Conservation (phyloP, 208 protist species). For the Leishmania mexicana region DNA sequence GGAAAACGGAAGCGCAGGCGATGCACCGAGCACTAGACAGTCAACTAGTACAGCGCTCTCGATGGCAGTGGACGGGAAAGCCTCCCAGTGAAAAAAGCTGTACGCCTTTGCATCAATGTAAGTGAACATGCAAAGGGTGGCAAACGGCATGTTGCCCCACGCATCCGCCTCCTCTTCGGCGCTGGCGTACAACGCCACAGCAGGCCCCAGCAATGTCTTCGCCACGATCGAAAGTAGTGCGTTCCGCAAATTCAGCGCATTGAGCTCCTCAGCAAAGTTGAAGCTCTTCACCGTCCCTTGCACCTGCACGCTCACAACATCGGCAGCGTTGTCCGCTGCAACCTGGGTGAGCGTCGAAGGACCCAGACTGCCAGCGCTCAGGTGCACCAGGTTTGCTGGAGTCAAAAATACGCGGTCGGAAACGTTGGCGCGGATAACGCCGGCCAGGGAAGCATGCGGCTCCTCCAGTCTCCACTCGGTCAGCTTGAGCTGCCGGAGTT, state of each 20-base stretch:
- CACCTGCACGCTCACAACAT: constrained; percentile 27
- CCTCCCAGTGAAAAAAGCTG: constrained; percentile 94
- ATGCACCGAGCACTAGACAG: constrained; percentile 15
- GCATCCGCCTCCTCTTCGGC: constrained; percentile 27
- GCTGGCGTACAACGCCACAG: constrained; percentile 8
- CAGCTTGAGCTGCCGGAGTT: constrained; percentile 56
- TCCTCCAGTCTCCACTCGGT: constrained; percentile 59
- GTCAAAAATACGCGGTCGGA: constrained; percentile 16
- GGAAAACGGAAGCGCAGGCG: constrained; percentile 18
- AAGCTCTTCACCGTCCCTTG: constrained; percentile 32
- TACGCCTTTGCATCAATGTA: constrained; percentile 97
- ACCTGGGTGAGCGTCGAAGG: not conserved
- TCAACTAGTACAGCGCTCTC: constrained; percentile 33
- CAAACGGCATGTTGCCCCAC: constrained; percentile 45
- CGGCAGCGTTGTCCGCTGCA: not conserved
- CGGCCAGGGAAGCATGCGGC: constrained; percentile 34
- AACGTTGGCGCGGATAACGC: constrained; percentile 38
- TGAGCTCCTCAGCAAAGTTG: constrained; percentile 26
- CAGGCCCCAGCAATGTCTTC: constrained; percentile 8
- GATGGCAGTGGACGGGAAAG: constrained; percentile 87
- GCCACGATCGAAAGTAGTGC: constrained; percentile 26
- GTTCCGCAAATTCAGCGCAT: constrained; percentile 18
- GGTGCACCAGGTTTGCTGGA: constrained; percentile 41
- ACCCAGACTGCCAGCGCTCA: constrained; percentile 33
- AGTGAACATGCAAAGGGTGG: constrained; percentile 82